phyloP scores from a whole-genome alignment of 2,329 filamentous ascomycete genomes.

The Didymella lethalis region DNA sequence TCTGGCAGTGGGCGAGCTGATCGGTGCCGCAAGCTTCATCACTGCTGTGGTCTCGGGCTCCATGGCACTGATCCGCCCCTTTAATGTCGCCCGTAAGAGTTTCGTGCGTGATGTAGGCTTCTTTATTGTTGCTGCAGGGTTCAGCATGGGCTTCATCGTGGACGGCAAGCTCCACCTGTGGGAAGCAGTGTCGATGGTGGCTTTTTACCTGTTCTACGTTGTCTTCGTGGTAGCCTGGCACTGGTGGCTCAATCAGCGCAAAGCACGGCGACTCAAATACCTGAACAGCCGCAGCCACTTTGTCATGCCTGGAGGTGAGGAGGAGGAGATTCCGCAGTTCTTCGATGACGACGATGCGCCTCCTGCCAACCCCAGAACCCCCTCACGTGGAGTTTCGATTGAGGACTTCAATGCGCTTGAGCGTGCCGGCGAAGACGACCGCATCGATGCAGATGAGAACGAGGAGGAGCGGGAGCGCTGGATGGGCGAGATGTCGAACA shows the following conservation, averaged over 20 bases:
- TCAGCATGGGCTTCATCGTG: conserved; percentile 85
- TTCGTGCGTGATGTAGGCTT: conserved; percentile 93
- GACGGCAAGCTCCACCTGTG: conserved; percentile 85
- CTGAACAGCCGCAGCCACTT: conserved; percentile 79
- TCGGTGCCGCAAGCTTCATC: conserved; percentile 95
- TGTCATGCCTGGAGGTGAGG: conserved; percentile 67
- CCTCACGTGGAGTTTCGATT: conserved; percentile 59
- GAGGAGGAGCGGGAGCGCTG: conserved; percentile 70
- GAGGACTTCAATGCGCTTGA: conserved; percentile 72
- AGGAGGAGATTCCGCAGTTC: conserved; percentile 63
- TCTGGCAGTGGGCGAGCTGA: conserved; percentile 91
- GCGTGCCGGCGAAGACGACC: conserved; percentile 63
- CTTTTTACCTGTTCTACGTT: conserved; percentile 90
- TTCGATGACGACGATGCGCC: conserved; percentile 64
- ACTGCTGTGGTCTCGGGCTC: conserved; percentile 94
- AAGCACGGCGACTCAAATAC: conserved; percentile 66
- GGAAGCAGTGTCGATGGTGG: conserved; percentile 92
- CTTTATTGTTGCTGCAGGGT: conserved; percentile 85
- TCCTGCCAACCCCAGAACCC: conserved; percentile 46
- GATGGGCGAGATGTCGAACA: conserved; percentile 84
- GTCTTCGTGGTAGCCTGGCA: conserved; percentile 89
- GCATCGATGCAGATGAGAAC: conserved; percentile 64
- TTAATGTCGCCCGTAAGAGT: conserved; percentile 86
- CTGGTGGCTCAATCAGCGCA: conserved; percentile 76
- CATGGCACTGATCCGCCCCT: conserved; percentile 96